Conservation (phyloP, 176 grass and related monocot species). For the Lolium perenne region DNA sequence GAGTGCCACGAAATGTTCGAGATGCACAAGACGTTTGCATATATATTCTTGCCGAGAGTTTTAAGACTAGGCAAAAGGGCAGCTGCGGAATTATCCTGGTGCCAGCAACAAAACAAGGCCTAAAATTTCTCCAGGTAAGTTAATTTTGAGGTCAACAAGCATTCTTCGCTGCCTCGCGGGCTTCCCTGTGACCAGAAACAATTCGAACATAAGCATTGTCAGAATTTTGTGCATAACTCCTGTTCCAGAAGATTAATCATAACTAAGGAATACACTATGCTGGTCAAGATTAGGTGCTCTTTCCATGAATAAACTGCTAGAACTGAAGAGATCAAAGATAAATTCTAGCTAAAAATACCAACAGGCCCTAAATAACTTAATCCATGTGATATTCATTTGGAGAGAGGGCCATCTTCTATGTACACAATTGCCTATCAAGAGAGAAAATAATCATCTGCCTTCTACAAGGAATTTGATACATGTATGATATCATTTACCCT, state of each 20-base stretch:
- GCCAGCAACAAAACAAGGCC: conserved; percentile 2
- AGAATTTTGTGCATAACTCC: background rate
- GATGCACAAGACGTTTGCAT: background rate
- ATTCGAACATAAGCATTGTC: background rate
- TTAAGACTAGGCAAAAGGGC: background rate
- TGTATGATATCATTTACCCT: background rate
- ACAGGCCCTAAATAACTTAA: background rate
- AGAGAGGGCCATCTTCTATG: background rate
- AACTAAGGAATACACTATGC: background rate
- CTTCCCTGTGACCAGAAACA: background rate
- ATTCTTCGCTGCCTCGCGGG: background rate
- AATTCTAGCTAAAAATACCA: background rate
- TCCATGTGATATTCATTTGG: background rate
- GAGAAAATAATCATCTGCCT: too few species aligned
- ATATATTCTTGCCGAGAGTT: background rate
- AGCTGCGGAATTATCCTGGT: background rate
- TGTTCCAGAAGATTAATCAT: background rate
- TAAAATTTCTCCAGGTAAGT: background rate
- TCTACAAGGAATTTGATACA: too few species aligned
- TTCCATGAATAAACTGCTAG: background rate
- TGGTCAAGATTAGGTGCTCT: background rate
- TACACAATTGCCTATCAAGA: background rate
- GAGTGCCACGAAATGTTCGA: background rate
- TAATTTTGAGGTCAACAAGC: background rate
- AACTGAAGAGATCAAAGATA: background rate